Evolutionary conservation across 2,329 filamentous ascomycete genomes (phyloP).

Genomic region (Cladophialophora carrionii): DNA sequence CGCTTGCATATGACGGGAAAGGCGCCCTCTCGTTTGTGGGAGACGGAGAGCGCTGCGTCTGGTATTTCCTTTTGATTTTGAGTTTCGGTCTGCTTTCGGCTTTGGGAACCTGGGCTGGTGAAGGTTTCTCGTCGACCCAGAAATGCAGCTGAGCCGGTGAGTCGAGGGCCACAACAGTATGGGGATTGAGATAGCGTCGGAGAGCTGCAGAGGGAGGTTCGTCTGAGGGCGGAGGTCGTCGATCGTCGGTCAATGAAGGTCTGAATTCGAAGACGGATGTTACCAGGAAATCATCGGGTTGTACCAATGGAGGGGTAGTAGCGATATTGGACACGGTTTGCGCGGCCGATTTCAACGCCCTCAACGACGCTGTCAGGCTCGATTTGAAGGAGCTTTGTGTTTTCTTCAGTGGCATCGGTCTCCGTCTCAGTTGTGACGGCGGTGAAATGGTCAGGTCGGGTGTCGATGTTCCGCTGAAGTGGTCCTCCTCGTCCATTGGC

Average conservation of each 20-base stretch:
- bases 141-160: constrained; percentile 52
- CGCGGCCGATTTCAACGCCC: constrained; percentile 64
- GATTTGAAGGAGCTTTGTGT: constrained; percentile 59
- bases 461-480: constrained; percentile 29
- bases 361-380: constrained; percentile 65
- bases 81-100: constrained; percentile 21
- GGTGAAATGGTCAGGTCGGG: constrained; percentile 27
- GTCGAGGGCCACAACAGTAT: constrained; percentile 36
- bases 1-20: constrained; percentile 2
- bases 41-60: constrained; percentile 28
- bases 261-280: constrained; percentile 60
- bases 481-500: constrained; percentile 43
- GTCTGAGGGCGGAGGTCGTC: constrained; percentile 59
- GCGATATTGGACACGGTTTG: constrained; percentile 64
- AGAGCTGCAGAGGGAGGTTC: constrained; percentile 60
- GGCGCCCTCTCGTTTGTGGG: constrained; percentile 10
- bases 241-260: constrained; percentile 63
- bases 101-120: neutral
- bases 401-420: constrained; percentile 36
- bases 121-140: constrained; percentile 45
- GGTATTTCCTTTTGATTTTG: constrained; percentile 36
- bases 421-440: constrained; percentile 38
- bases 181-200: constrained; percentile 64
- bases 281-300: constrained; percentile 63
- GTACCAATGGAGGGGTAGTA: constrained; percentile 52